Percentiles rank a stretch among this genome's conserved stretches.
Conservation (phyloP, 805 yeast species). For the Yarrowia sp. region DNA sequence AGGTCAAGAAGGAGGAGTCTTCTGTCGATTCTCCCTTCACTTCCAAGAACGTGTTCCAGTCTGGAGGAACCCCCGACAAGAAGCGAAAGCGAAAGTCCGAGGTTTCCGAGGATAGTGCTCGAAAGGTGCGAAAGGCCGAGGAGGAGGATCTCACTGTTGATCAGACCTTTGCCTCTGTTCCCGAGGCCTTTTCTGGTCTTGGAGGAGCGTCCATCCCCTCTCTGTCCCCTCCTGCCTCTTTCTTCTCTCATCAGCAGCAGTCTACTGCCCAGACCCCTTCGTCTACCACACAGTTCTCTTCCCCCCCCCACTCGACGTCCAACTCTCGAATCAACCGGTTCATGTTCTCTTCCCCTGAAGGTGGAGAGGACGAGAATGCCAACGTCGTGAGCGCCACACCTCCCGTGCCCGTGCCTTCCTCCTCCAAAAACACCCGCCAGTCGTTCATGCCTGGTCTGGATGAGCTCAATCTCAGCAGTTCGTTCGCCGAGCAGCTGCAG, state of each 20-base stretch:
- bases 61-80: slow-evolving; percentile 39
- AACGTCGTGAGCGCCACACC: slow-evolving; percentile 21
- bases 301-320: slow-evolving; percentile 34
- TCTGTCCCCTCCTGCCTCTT: slow-evolving; percentile 31
- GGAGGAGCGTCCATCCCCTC: slow-evolving; percentile 24
- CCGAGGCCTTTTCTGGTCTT: slow-evolving; percentile 6
- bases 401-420: slow-evolving; percentile 3
- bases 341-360: slow-evolving; percentile 36
- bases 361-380: slow-evolving; percentile 14
- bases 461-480: slow-evolving; percentile 39
- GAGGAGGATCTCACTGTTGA: slow-evolving; percentile 24
- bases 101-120: slow-evolving; percentile 10
- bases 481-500: slow-evolving; percentile 25
- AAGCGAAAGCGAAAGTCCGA: slow-evolving; percentile 37
- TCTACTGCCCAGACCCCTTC: slow-evolving; percentile 21
- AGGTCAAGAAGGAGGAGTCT: slow-evolving; percentile 32
- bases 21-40: slow-evolving; percentile 39
- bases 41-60: slow-evolving; percentile 41
- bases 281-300: slow-evolving; percentile 13
- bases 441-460: slow-evolving; percentile 44
- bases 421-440: slow-evolving; percentile 39
- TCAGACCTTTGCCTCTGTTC: slow-evolving; percentile 22
- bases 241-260: slow-evolving; percentile 11
- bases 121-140: slow-evolving; percentile 23
- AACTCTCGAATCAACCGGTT: slow-evolving; percentile 36